Conservation (phyloP, 257 asterid genomes). For the Datura wrightii region DNA sequence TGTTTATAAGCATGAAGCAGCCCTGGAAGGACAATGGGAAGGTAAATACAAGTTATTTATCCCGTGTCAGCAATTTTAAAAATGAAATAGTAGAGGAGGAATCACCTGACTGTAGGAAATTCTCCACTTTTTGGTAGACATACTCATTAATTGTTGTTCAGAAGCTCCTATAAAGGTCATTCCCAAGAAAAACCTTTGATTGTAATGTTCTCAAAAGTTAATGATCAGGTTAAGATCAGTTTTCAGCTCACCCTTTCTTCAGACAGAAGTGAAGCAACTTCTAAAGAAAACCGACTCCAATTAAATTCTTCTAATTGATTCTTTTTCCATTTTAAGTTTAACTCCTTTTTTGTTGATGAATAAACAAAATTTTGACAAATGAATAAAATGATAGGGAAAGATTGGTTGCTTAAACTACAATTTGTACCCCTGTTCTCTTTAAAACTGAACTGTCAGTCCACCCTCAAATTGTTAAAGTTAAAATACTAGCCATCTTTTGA, state of each 20-base stretch:
- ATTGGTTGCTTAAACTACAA: not conserved
- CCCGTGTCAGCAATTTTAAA: not conserved
- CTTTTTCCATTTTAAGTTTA: not conserved
- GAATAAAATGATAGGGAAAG: not conserved
- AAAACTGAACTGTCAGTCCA: not conserved
- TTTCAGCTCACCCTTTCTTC: not conserved
- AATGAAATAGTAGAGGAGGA: conserved; percentile 10
- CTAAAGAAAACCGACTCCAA: not conserved
- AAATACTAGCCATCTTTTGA: not conserved
- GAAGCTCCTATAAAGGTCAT: conserved; percentile 10
- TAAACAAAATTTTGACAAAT: conserved; percentile 9
- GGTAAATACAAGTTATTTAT: conserved; percentile 49
- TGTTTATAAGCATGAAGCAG: conserved; percentile 86
- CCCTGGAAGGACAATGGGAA: conserved; percentile 89
- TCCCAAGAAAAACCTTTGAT: not conserved
- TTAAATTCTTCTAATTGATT: not conserved
- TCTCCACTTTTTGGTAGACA: conserved; percentile 6
- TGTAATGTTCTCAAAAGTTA: not conserved
- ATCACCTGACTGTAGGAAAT: not conserved
- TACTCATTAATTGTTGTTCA: not conserved
- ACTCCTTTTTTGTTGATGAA: not conserved
- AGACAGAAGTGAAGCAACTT: conserved; percentile 2
- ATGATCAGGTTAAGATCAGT: conserved; percentile 7
- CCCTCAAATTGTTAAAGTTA: not conserved
- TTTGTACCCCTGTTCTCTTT: not conserved